Base-by-base conservation (phyloP, 306 rosid species). In the Inga oerstediana region DNA sequence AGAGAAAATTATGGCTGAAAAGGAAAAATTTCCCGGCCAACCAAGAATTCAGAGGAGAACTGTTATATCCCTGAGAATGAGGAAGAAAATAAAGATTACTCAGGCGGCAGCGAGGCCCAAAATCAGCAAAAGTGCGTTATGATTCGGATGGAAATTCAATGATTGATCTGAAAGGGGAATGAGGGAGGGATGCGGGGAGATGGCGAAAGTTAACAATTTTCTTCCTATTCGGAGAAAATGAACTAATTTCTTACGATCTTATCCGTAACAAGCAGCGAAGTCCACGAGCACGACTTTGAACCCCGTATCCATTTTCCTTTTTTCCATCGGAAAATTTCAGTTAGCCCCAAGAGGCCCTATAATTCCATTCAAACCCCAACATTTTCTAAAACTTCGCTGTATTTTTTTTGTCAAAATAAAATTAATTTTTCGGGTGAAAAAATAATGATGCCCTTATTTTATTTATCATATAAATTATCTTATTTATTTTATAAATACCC, bases 51-150 rank as follows among this genome's bases (percentile, higher is more conserved):
- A 9, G 22, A 8, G 64, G n/a, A 56, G 65, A 58, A 58, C 30
- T 9, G 65, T 2, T 9, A n/a, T 20, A 44, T 16, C 48, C 16
- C 4, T 2, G 56, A 16, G 19, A 72, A 41, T 20, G 17, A 43
- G 11, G 56, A 7, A 72, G 37, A 8, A 24, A 51, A 72, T 72
- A 72, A 72, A 72, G 76, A 43, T 72, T 72, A 22, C 67, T 51
- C 37, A 12, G 2, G 46, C 14, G 35, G 19, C 46, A 34, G 45
- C 52, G 34, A 43, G 75, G 76, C 37, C 76, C 56, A 9, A 14
- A 11, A 12, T 44, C 58, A 72, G 76, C 30, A 72, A 72, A 72
- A 44, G 76, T 44, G 9, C 51, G 34, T 17, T 10, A n/a, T 41
- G 19, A 70, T 20, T 70, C 43, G 52, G 74, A 39, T 39, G 15